Conservation (phyloP, 2,329 filamentous ascomycete genomes). For the Celoporthe dispersa region DNA sequence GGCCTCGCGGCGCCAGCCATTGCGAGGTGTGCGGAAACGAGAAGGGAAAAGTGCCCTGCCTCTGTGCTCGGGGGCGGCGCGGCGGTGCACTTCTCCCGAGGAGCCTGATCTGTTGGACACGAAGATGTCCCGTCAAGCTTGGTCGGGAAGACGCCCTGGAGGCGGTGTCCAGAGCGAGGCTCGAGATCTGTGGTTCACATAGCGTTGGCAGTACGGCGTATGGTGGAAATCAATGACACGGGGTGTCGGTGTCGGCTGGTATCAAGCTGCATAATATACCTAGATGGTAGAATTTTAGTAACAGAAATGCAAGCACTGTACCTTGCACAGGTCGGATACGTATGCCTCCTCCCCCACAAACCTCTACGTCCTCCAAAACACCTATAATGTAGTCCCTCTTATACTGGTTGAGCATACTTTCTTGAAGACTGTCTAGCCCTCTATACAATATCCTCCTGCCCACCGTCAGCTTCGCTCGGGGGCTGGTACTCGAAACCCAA, state of each 20-base stretch:
- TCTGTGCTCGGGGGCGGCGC: neutral
- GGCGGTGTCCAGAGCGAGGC: neutral
- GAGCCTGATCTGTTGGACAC: too few species aligned
- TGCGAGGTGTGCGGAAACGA: neutral
- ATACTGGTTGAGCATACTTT: neutral
- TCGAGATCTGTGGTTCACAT: neutral
- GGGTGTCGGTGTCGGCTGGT: neutral
- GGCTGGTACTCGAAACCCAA: slow-evolving; percentile 68
- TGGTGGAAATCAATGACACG: neutral
- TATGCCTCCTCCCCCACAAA: neutral
- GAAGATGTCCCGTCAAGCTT: neutral
- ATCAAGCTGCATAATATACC: neutral
- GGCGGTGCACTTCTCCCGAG: neutral
- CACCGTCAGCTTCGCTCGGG: slow-evolving; percentile 23
- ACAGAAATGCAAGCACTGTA: neutral
- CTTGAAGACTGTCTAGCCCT: neutral
- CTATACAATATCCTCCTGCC: slow-evolving; percentile 30
- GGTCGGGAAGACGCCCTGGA: too few species aligned
- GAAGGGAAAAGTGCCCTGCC: neutral
- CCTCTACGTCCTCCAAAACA: neutral
- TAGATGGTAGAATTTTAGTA: neutral
- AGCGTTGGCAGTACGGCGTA: neutral
- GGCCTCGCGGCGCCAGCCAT: neutral
- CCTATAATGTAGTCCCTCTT: neutral
- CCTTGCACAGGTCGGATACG: neutral